Conservation (phyloP, 148 eudicot genomes). For the Oxyria digyna region DNA sequence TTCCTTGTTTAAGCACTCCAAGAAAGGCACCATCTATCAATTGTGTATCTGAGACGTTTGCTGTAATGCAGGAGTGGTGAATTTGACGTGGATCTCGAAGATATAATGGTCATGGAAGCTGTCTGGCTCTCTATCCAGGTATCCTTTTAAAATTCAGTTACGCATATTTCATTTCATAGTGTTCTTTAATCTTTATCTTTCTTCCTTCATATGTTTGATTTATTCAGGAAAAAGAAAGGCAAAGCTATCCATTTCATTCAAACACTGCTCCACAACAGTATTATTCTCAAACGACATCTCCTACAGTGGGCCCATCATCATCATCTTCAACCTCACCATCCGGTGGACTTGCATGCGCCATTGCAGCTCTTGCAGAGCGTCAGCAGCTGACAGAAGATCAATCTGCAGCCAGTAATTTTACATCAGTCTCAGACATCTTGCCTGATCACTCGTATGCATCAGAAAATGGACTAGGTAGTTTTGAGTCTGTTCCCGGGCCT, state of each 20-base stretch:
- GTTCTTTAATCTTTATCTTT: too few relatives aligned
- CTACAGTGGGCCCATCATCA: conserved; percentile 15
- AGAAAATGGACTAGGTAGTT: neutral
- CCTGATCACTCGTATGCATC: conserved; percentile 9
- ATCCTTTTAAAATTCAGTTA: neutral
- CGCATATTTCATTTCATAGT: neutral
- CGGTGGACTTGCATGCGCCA: conserved; percentile 88
- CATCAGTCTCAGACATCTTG: conserved; percentile 27
- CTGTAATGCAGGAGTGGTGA: conserved; percentile 56
- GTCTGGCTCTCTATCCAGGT: conserved; percentile 99
- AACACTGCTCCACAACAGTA: conserved; percentile 33
- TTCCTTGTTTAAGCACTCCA: neutral
- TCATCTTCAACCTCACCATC: conserved; percentile 90
- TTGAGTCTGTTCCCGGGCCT: conserved; percentile 20
- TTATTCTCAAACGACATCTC: conserved; percentile 23
- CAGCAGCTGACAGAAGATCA: conserved; percentile 50
- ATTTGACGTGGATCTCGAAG: conserved; percentile 89
- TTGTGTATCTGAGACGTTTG: neutral
- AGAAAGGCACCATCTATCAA: neutral
- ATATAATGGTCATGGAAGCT: conserved; percentile 99
- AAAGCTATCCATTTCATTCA: conserved; percentile 17
- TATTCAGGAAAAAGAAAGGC: conserved; percentile 51
- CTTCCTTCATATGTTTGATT: neutral
- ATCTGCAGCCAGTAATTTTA: conserved; percentile 25
- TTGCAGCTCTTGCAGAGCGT: conserved; percentile 93